phyloP scores from a whole-genome alignment of 2,329 filamentous ascomycete species.

The Didymella arachidicola region DNA sequence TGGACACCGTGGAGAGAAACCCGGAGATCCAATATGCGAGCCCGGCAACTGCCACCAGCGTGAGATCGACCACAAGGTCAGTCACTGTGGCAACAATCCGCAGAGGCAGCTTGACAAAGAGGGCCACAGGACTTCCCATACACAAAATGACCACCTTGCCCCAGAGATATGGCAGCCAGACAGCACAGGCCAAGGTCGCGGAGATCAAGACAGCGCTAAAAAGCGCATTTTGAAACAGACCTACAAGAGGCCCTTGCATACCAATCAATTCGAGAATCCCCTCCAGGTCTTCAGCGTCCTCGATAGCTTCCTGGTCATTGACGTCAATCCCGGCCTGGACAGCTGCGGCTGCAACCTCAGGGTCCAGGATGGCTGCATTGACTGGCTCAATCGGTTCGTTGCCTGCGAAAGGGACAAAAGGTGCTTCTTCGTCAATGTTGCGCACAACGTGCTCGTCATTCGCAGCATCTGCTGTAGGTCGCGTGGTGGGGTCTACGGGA shows the following conservation, averaged over 20 bases:
- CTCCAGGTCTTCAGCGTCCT: conserved; percentile 91
- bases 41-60: conserved; percentile 68
- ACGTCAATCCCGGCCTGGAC: conserved; percentile 72
- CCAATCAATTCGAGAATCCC: conserved; percentile 95
- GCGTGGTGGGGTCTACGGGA: conserved; percentile 50
- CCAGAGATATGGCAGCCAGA: conserved; percentile 91
- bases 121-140: conserved; percentile 76
- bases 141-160: conserved; percentile 84
- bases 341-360: conserved; percentile 70
- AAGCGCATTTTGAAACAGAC: conserved; percentile 90
- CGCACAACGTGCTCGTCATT: conserved; percentile 68
- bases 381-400: conserved; percentile 43
- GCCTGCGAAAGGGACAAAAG: conserved; percentile 64
- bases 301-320: conserved; percentile 73
- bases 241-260: conserved; percentile 90
- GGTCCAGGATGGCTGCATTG: conserved; percentile 54
- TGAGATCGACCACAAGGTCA: conserved; percentile 80
- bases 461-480: conserved; percentile 36
- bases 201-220: conserved; percentile 91
- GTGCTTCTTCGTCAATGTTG: conserved; percentile 66
- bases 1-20: conserved; percentile 36
- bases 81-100: conserved; percentile 74
- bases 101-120: conserved; percentile 72
- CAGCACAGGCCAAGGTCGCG: conserved; percentile 81
- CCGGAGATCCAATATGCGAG: conserved; percentile 54